A percentile compares a stretch with the other conserved stretches of the same genome.
Conservation (phyloP, 176 grass and related monocot genomes). For the Carex pumila region DNA sequence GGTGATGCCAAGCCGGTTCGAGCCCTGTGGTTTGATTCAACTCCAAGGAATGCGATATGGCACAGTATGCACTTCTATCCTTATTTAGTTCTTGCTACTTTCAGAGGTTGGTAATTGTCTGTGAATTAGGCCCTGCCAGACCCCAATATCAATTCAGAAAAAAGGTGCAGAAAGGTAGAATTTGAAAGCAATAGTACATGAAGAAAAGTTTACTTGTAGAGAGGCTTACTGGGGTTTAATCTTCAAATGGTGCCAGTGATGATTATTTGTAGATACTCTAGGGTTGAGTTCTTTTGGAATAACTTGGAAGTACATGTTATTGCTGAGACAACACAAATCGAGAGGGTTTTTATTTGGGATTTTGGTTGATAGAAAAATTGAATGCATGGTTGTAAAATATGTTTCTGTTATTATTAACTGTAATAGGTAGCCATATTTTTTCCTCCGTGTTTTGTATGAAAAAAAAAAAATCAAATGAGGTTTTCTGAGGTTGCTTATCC, state of each 20-base stretch:
- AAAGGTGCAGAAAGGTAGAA: neutral
- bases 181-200: neutral
- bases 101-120: neutral
- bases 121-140: neutral
- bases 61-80: conserved; percentile 29
- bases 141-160: neutral
- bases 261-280: neutral
- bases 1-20: conserved; percentile 68
- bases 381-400: neutral
- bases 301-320: neutral
- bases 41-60: conserved; percentile 93
- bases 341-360: neutral
- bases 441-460: neutral
- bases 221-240: neutral
- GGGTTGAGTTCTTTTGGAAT: neutral
- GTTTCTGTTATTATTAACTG: neutral
- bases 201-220: neutral
- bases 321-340: neutral
- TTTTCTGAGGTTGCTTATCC: neutral
- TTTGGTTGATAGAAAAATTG: neutral
- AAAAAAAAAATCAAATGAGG: neutral
- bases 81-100: neutral
- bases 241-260: neutral
- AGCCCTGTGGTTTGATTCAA: conserved; percentile 95
- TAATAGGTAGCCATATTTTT: neutral